Evolutionary conservation across 768 basidiomycete genomes (phyloP).

Genomic region (Suillus weaverae): DNA sequence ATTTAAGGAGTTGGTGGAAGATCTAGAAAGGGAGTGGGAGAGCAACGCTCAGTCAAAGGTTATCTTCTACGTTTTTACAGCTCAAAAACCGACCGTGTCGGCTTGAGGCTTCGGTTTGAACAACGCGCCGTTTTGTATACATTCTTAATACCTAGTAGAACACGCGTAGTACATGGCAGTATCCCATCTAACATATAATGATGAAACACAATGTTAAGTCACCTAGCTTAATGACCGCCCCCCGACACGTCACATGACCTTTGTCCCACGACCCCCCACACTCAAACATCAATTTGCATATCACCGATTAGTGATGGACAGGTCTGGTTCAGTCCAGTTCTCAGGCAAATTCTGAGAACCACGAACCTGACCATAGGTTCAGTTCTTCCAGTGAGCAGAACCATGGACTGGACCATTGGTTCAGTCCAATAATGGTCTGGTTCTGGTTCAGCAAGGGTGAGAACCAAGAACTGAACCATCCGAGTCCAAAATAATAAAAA

Average conservation of each 20-base stretch:
- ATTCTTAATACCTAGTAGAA: neutral
- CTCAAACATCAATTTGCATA: no score
- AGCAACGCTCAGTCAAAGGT: neutral
- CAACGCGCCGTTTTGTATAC: neutral
- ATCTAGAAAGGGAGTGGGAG: constrained; percentile 2
- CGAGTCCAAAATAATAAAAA: no score
- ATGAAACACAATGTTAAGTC: neutral
- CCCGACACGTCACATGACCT: no score
- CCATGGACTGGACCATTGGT: neutral
- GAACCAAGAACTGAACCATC: neutral
- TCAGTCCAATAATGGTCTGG: neutral
- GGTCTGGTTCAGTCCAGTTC: no score
- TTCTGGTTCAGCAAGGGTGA: neutral
- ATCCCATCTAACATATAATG: neutral
- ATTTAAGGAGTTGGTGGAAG: neutral
- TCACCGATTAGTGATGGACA: no score
- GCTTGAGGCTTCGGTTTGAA: neutral
- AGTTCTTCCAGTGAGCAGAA: neutral
- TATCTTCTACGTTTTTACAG: neutral
- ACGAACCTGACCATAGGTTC: no score
- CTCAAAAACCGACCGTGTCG: neutral
- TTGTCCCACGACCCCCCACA: no score
- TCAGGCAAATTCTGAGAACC: no score
- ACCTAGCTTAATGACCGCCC: no score
- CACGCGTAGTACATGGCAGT: neutral